Base-by-base conservation (phyloP, 495 filamentous ascomycete species). In the Penicillium tannophilum region DNA sequence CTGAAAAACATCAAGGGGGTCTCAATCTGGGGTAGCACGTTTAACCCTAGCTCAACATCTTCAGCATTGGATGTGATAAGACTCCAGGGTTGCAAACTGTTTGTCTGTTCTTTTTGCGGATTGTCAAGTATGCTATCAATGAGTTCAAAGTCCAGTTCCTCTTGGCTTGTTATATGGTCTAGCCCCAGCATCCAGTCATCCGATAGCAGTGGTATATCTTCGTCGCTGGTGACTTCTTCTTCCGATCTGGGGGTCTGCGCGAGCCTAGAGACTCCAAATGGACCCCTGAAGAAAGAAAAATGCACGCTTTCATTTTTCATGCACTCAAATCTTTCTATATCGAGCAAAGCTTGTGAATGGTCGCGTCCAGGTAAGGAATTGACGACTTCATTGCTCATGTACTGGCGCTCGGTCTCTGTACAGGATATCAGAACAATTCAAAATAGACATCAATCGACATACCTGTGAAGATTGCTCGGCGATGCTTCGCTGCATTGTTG, bases 181-280 rank as follows among this genome's bases (percentile, higher is more conserved):
- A 26, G 26, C 16, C 55, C 45, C 10, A 36, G 11, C 2, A 52
- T 17, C 62, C 62, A 61, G n/a, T 64, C 54, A 4, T 41, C 31
- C 2, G 51, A 20, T 9, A 50, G 24, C n/a, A 20, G 19, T 5
- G 7, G 2, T 17, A 9, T 14, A 3, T 51, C 20, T 0, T 50
- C 26, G 5, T 7, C 11, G 4, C 41, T 23, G 8, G 19, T n/a
- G n/a, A 20, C 20, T 19, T 24, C 4, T 47, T 47, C 20, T 16
- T 47, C 45, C 16, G 28, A 28, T 5, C 19, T 33, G 3, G n/a
- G 3, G 12, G 45, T 41, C 7, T 45, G 6, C 2, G 30, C 16
- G 2, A 60, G 30, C 17, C 54, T 60, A 8, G 55, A 57, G 50
- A 64, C 59, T 1, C 65, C 65, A 24, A 67, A 67, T 2, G 65